A percentile compares a stretch with the other conserved stretches of the same genome.
These are phyloP conservation scores for Trametes coccinea DNA, from an alignment of 768 basidiomycete genomes.

Conservation along the genomic window DNA sequence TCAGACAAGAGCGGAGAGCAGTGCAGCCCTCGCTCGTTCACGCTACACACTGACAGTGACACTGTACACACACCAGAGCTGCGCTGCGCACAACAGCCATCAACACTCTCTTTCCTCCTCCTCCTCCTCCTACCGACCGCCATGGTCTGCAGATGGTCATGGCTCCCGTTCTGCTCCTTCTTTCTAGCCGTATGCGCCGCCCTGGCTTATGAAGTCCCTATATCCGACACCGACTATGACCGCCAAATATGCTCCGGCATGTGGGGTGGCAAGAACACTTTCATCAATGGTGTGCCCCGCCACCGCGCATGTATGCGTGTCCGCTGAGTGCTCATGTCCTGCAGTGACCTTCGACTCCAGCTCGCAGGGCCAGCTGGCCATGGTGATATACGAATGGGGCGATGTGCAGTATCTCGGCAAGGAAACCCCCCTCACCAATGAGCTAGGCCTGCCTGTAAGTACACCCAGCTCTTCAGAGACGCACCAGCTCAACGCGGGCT, in stretches of 20 bases:
- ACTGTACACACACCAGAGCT: background rate
- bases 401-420: slow-evolving; percentile 85
- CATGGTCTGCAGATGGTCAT: slow-evolving; percentile 26
- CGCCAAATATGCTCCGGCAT: slow-evolving; percentile 95
- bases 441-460: slow-evolving; percentile 66
- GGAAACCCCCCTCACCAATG: slow-evolving; percentile 52
- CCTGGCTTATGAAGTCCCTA: slow-evolving; percentile 60
- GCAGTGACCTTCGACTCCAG: slow-evolving; percentile 74
- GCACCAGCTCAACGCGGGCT: slow-evolving; percentile 21
- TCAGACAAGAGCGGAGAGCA: slow-evolving; percentile 4
- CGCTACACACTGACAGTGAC: background rate
- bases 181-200: slow-evolving; percentile 38
- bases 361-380: slow-evolving; percentile 86
- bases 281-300: slow-evolving; percentile 72
- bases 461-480: background rate
- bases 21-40: slow-evolving; percentile 10
- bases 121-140: slow-evolving; percentile 21
- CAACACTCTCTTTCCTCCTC: slow-evolving; percentile 21
- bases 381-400: slow-evolving; percentile 95
- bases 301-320: slow-evolving; percentile 5
- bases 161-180: slow-evolving; percentile 30
- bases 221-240: slow-evolving; percentile 77
- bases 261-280: slow-evolving; percentile 79
- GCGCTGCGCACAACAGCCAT: slow-evolving; percentile 24
- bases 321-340: slow-evolving; percentile 24